phyloP scores from a whole-genome alignment of 2,329 filamentous ascomycete species.

The Epichloe baconii region DNA sequence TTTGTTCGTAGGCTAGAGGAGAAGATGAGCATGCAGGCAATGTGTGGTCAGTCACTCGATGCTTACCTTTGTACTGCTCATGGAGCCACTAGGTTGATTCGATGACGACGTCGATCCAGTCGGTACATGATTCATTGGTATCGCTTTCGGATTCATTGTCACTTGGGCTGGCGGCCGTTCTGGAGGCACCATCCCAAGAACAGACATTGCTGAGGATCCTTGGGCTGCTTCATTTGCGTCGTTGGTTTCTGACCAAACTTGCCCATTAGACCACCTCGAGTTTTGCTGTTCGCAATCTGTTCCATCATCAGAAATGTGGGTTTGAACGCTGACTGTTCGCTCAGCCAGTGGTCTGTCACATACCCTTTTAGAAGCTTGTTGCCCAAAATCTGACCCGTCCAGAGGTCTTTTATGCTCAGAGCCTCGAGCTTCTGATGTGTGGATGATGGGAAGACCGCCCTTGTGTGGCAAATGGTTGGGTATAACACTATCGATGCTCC shows the following conservation, averaged over 20 bases:
- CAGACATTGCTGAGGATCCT: slow-evolving; percentile 39
- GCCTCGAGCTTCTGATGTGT: slow-evolving; percentile 17
- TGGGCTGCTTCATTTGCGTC: slow-evolving; percentile 18
- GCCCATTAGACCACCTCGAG: slow-evolving; percentile 20
- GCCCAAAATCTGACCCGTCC: slow-evolving; percentile 22
- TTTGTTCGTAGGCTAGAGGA: slow-evolving; percentile 1
- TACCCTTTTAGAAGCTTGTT: slow-evolving; percentile 28
- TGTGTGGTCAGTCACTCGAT: not conserved
- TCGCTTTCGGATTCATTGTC: slow-evolving; percentile 6
- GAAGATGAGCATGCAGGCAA: not conserved
- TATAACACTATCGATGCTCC: not conserved
- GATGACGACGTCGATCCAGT: slow-evolving; percentile 12
- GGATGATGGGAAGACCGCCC: slow-evolving; percentile 25
- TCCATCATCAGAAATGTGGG: slow-evolving; percentile 13
- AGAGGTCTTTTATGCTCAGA: slow-evolving; percentile 24
- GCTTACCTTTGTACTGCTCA: slow-evolving; percentile 11
- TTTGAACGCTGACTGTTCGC: not conserved
- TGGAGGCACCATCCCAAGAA: slow-evolving; percentile 34
- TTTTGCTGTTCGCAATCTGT: slow-evolving; percentile 19
- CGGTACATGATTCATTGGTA: slow-evolving; percentile 7
- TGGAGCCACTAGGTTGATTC: slow-evolving; percentile 7
- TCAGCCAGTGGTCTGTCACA: slow-evolving; percentile 12
- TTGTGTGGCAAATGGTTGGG: slow-evolving; percentile 13
- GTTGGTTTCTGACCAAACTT: slow-evolving; percentile 23
- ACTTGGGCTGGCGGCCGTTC: slow-evolving; percentile 24